These are phyloP conservation scores for Holtermannia corniformis DNA, from an alignment of 768 basidiomycete species.

Conservation along the genomic window DNA sequence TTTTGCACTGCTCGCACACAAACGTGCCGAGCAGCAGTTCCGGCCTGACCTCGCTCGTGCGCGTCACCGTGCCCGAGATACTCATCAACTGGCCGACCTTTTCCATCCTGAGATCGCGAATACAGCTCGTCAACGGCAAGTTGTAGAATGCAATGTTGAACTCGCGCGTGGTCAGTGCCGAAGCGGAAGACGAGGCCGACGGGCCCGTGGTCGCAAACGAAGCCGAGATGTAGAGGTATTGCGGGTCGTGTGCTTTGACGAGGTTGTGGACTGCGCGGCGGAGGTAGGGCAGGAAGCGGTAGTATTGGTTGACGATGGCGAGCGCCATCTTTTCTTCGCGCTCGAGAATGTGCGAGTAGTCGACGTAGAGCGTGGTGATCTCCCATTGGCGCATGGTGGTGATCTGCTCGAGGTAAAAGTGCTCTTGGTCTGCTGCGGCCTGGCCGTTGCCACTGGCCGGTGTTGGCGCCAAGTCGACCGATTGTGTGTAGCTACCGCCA, in stretches of 20 bases:
- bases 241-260: constrained; percentile 79
- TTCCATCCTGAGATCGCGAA: constrained; percentile 83
- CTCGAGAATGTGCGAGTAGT: constrained; percentile 80
- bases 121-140: constrained; percentile 84
- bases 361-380: constrained; percentile 90
- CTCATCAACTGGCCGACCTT: constrained; percentile 89
- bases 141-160: constrained; percentile 95
- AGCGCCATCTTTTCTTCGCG: constrained; percentile 87
- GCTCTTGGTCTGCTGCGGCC: constrained; percentile 51
- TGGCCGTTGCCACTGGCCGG: constrained; percentile 54
- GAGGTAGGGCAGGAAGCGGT: constrained; percentile 85
- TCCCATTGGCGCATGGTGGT: constrained; percentile 91
- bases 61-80: constrained; percentile 93
- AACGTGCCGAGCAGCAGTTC: constrained; percentile 90
- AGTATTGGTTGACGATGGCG: constrained; percentile 90
- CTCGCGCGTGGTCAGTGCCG: constrained; percentile 72
- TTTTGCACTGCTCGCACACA: constrained; percentile 78
- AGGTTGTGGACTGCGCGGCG: constrained; percentile 82
- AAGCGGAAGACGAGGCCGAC: constrained; percentile 55
- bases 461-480: constrained; percentile 66
- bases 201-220: constrained; percentile 56
- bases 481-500: constrained; percentile 68
- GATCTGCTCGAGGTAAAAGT: constrained; percentile 82
- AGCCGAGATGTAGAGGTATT: constrained; percentile 88
- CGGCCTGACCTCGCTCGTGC: constrained; percentile 93